Percentiles rank a stretch among this genome's conserved stretches.
Evolutionary conservation across 2,329 filamentous ascomycete genomes (phyloP).

Genomic region (Ophiostoma quercus): DNA sequence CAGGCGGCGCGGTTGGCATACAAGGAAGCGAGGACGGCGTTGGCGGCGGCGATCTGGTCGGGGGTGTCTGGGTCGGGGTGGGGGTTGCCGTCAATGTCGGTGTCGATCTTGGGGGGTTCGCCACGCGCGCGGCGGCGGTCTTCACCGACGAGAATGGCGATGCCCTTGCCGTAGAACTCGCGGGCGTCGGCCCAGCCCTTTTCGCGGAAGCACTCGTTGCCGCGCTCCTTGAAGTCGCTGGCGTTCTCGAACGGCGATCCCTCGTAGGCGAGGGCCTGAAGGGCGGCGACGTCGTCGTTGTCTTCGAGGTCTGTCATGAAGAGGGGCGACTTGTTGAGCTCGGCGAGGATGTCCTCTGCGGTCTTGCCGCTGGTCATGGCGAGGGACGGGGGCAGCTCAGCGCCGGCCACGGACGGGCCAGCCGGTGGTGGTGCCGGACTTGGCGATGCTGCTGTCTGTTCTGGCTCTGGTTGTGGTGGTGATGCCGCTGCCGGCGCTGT

Average conservation of each 20-base stretch:
- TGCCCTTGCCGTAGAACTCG: conserved; percentile 87
- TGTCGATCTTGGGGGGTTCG: conserved; percentile 25
- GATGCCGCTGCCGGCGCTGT: neutral
- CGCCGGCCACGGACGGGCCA: conserved; percentile 28
- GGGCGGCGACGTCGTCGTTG: conserved; percentile 76
- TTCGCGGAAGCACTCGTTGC: conserved; percentile 78
- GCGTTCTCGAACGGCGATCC: conserved; percentile 81
- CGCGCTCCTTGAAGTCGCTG: conserved; percentile 79
- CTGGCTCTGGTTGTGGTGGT: neutral
- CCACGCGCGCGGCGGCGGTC: conserved; percentile 50
- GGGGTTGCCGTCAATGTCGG: conserved; percentile 25
- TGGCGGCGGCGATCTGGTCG: conserved; percentile 57
- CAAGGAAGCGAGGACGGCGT: conserved; percentile 64
- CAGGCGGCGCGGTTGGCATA: conserved; percentile 86
- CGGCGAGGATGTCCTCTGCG: conserved; percentile 51
- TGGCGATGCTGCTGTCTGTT: neutral
- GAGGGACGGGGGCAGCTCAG: conserved; percentile 45
- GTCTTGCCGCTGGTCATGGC: conserved; percentile 43
- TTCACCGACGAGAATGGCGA: conserved; percentile 63
- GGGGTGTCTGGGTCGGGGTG: conserved; percentile 44
- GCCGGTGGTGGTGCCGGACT: conserved; percentile 11
- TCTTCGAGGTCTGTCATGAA: conserved; percentile 95
- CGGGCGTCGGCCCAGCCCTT: conserved; percentile 75
- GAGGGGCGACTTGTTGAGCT: conserved; percentile 63
- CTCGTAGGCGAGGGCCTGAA: conserved; percentile 88